Percentiles rank a stretch among this genome's conserved stretches.
Conservation (phyloP, 331 rosid genomes). For the Malus hybrid region DNA sequence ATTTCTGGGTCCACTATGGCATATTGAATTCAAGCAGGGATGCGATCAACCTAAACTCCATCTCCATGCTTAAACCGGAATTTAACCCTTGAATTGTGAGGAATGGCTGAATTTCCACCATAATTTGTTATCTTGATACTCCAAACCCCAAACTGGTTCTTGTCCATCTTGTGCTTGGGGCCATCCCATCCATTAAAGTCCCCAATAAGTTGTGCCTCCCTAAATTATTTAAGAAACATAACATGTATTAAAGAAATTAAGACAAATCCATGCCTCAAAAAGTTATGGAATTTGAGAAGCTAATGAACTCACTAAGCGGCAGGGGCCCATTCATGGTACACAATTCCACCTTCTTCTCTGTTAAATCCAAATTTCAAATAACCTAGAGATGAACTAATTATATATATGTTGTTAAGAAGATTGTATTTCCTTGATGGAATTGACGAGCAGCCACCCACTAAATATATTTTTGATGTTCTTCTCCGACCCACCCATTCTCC, state of each 20-base stretch:
- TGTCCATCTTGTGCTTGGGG: conserved; percentile 70
- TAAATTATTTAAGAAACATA: conserved; percentile 20
- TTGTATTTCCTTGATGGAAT: no score
- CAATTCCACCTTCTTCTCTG: conserved; percentile 67
- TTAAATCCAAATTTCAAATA: conserved; percentile 79
- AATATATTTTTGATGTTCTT: no score
- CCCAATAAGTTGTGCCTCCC: conserved; percentile 90
- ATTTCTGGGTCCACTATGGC: conserved; percentile 59
- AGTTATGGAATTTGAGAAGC: conserved; percentile 4
- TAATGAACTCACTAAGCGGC: conserved; percentile 72
- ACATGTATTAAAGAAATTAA: conserved; percentile 6
- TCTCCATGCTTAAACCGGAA: conserved; percentile 67
- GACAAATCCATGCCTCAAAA: background rate
- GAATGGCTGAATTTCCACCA: conserved; percentile 61
- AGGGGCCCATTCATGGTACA: conserved; percentile 97
- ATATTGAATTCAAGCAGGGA: conserved; percentile 92
- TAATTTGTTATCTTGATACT: conserved; percentile 64
- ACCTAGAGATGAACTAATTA: conserved; percentile 33
- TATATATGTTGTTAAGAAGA: no score
- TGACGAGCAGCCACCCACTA: no score
- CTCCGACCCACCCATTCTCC: no score
- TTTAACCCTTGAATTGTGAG: conserved; percentile 88
- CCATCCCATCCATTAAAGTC: conserved; percentile 96
- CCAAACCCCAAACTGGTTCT: conserved; percentile 82
- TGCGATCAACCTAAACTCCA: conserved; percentile 85